phyloP scores from a whole-genome alignment of 169 alveolate species.

The Plasmodium ovale region DNA sequence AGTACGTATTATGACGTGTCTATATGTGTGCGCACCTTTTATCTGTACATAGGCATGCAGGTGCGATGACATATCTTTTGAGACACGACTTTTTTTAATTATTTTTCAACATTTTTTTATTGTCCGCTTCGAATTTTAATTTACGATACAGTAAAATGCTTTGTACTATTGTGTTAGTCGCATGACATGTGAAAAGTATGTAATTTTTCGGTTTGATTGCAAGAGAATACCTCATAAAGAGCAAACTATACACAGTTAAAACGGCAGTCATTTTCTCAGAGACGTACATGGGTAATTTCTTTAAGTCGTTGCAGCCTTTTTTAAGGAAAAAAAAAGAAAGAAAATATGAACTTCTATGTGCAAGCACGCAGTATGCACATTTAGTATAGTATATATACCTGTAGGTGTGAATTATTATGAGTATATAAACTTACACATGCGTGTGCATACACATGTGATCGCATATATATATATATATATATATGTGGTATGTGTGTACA shows the following conservation, averaged over 20 bases:
- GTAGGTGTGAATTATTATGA: neutral
- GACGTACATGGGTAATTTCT: slow-evolving; percentile 89
- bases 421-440: neutral
- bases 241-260: slow-evolving; percentile 89
- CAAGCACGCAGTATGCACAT: no score
- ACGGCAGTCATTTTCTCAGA: slow-evolving; percentile 92
- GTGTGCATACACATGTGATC: neutral
- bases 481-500: neutral
- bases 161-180: slow-evolving; percentile 88
- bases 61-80: no score
- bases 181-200: slow-evolving; percentile 90
- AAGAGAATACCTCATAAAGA: slow-evolving; percentile 94
- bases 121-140: slow-evolving; percentile 30
- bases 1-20: no score
- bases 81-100: no score
- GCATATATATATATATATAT: neutral
- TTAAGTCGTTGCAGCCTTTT: slow-evolving; percentile 83
- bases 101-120: neutral
- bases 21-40: no score
- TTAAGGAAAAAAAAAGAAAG: neutral
- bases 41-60: no score
- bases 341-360: neutral
- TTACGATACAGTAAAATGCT: slow-evolving; percentile 80
- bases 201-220: slow-evolving; percentile 91
- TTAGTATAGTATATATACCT: neutral